Evolutionary conservation across 768 basidiomycete species (phyloP), one percentile per base, ranked within the genome.

Genomic region (Amanita rimosa): DNA sequence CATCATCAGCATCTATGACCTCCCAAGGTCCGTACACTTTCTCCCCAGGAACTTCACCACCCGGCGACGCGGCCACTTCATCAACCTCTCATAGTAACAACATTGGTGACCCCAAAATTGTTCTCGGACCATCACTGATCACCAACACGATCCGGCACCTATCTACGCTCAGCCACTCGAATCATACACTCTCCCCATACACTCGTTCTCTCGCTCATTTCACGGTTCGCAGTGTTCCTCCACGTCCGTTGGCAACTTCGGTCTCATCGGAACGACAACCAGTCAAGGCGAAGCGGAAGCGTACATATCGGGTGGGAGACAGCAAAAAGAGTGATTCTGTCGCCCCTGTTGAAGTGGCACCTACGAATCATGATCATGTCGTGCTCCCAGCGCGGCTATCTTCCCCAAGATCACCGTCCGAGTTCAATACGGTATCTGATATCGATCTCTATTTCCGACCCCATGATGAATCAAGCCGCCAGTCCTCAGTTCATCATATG

Each of bases 161-260:
- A 8, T 84, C 89, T 14, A 88, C 86, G 3, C 78, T 99, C 40
- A 83, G 80, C 16, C 75, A 83, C 55, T 92, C 91, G 1, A 91
- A 96, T 58, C 95, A 96, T 59, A 99, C 95, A 0, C 69, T 99
- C 3, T 91, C 87, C 0, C 95, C 94, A 0, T 97, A 95, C 63
- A 96, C 94, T 5, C 80, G 91, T 47, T 82, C 85, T 11, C 72
- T 92, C 24, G 83, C 86, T 52, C 92, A 96, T 63, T 94, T 95
- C 62, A 90, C 93, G 1, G 91, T 96, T 10, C 78, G 93, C 27
- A 90, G 88, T 51, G 87, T 84, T 19, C 92, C 91, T 0, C 86
- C 83, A 16, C 69, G 78, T 27, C 58, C 56, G 8, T 59, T 61
- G 6, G 61, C 64, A 21, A 46, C 59, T 2, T 60, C 64, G 9